Evolutionary conservation across 2,329 filamentous ascomycete species (phyloP), one percentile per base, ranked within the genome.

Genomic region (Hymenoscyphus linearis): DNA sequence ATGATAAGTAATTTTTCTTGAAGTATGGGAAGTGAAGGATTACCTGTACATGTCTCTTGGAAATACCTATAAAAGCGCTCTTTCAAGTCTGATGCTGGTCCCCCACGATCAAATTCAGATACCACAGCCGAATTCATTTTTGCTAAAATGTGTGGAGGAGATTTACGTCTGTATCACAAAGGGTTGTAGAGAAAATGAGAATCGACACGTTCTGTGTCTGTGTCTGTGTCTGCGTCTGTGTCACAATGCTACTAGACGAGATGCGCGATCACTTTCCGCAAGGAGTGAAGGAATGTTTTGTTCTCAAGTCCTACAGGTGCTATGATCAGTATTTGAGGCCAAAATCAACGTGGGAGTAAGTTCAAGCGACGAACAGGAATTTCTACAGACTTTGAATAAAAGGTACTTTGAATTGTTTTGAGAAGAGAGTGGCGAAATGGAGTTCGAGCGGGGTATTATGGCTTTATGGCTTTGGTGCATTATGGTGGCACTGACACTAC

Each of bases 51-150:
- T 27, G 44, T 50, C 18, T 61, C 47, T 56, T 54, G 62, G 44
- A 62, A 96, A 72, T 91, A 88, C 68, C 86, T 85, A 74, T 93
- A 93, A 78, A 96, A 96, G 40, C 85, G 85, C 71, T 93, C 88
- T 67, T 92, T 95, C 61, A 85, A 76, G 62, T 82, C 79, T 18
- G 67, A 61, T 12, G 65, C 55, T 10, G 63, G 62, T 16, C 61
- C 62, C 22, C 62, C 26, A 7, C 60, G 60, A 54, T 64, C 60
- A 40, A 70, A 68, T 31, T 68, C 62, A 18, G 25, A 25, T 14
- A 63, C 35, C 50, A 66, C 58, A n/a, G 60, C 55, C 12, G 63
- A 59, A 25, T 60, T 60, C 64, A 65, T 65, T 37, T 54, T 63
- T 52, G 26, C 27, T 25, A 53, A 57, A 37, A 35, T 18, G 18